Percentiles rank a stretch among this genome's conserved stretches.
phyloP scores from a whole-genome alignment of 768 basidiomycete species.

The Xerocomellus intermedius region DNA sequence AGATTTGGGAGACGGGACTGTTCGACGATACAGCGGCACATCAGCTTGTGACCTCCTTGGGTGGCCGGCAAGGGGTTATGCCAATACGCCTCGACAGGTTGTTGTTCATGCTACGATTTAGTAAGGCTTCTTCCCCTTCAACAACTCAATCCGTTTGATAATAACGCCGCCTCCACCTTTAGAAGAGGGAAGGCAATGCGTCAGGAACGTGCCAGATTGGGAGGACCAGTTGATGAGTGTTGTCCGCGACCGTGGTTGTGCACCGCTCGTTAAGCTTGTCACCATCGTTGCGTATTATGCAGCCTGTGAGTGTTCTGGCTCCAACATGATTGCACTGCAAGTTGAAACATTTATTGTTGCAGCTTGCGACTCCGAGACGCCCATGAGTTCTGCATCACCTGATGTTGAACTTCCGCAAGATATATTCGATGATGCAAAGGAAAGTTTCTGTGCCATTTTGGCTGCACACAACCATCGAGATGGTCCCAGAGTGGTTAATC shows the following conservation, averaged over 20 bases:
- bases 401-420: not conserved
- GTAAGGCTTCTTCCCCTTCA: conserved; percentile 2
- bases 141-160: not conserved
- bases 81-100: not conserved
- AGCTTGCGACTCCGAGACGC: conserved; percentile 2
- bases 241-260: conserved; percentile 2
- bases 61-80: conserved; percentile 11
- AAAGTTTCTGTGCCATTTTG: conserved; percentile 8
- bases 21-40: conserved; percentile 14
- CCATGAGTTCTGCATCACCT: not conserved
- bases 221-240: not conserved
- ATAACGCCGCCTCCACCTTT: not conserved
- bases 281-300: conserved; percentile 18
- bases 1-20: conserved; percentile 16
- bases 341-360: not conserved
- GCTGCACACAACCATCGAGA: conserved; percentile 15
- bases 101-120: not conserved
- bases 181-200: conserved; percentile 16
- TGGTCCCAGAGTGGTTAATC: conserved; percentile 16
- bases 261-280: conserved; percentile 15
- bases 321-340: too few relatives aligned
- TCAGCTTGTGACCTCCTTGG: conserved; percentile 5
- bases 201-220: conserved; percentile 12
- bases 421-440: conserved; percentile 6
- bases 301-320: conserved; percentile 4